These are phyloP conservation scores for Lipomyces mesembrius DNA, from an alignment of 805 yeast species.

Conservation along the genomic window DNA sequence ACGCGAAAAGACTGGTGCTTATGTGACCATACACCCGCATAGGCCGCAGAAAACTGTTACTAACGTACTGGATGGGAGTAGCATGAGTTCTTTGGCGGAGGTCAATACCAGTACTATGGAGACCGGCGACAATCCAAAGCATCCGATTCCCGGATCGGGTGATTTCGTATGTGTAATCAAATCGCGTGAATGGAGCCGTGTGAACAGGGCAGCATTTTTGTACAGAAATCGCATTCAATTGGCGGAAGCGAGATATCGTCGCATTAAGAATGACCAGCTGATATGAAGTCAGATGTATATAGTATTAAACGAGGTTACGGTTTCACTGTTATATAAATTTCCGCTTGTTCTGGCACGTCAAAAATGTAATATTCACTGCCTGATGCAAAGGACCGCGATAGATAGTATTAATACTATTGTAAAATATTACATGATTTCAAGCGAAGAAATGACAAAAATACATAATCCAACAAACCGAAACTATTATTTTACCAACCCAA, in stretches of 20 bases:
- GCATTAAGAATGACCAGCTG: neutral
- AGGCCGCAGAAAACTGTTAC: neutral
- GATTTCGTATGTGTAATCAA: neutral
- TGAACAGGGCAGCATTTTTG: neutral
- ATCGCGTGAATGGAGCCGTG: neutral
- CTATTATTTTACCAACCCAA: neutral
- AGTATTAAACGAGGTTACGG: neutral
- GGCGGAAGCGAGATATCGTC: slow-evolving; percentile 5
- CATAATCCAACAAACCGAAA: slow-evolving; percentile 6
- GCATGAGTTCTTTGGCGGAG: neutral
- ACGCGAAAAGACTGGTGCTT: neutral
- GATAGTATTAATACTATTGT: neutral
- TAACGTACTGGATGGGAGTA: neutral
- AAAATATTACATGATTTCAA: slow-evolving; percentile 6
- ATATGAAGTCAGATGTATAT: neutral
- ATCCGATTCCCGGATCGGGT: neutral
- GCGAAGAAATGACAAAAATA: neutral
- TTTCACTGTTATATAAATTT: neutral
- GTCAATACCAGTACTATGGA: neutral
- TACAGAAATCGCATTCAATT: neutral
- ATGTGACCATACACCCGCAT: neutral
- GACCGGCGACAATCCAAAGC: neutral
- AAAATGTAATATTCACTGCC: neutral
- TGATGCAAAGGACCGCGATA: neutral
- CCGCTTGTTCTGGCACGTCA: neutral